phyloP scores from a whole-genome alignment of 164 flowering plant species.

The Nymphaea colorata region DNA sequence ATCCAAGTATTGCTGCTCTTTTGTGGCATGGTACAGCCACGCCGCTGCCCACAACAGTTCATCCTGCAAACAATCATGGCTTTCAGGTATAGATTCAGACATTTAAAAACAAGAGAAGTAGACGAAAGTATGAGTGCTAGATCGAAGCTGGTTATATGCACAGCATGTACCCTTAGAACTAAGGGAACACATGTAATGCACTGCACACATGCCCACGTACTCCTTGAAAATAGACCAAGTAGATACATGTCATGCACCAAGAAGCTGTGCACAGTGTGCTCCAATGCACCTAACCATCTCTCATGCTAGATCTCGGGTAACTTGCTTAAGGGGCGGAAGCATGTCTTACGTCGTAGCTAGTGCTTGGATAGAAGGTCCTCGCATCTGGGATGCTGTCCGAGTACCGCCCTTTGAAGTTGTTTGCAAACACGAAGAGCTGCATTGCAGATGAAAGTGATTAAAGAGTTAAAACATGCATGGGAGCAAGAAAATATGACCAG shows the following conservation, averaged over 20 bases:
- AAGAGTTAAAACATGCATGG: no score
- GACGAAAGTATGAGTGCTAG: background rate
- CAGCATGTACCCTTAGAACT: background rate
- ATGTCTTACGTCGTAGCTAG: conserved; percentile 18
- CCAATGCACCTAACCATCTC: no score
- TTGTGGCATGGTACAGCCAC: conserved; percentile 45
- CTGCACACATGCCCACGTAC: no score
- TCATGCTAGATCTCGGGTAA: background rate
- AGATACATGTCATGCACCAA: no score
- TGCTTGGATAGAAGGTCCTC: conserved; percentile 24
- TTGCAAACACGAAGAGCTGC: conserved; percentile 29
- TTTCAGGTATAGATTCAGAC: no score
- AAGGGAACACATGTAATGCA: no score
- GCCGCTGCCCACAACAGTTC: conserved; percentile 55
- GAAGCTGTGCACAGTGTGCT: no score
- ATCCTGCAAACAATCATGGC: conserved; percentile 14
- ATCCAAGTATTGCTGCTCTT: conserved; percentile 14
- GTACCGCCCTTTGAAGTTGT: conserved; percentile 13
- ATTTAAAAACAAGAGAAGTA: no score
- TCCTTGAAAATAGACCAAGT: no score
- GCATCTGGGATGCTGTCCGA: conserved; percentile 20
- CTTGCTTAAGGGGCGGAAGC: background rate
- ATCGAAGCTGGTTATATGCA: background rate
- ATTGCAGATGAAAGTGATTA: background rate
- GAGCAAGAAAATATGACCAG: no score